These are phyloP conservation scores for Macaranga tanarius DNA, from an alignment of 441 rosid species.

Conservation along the genomic window DNA sequence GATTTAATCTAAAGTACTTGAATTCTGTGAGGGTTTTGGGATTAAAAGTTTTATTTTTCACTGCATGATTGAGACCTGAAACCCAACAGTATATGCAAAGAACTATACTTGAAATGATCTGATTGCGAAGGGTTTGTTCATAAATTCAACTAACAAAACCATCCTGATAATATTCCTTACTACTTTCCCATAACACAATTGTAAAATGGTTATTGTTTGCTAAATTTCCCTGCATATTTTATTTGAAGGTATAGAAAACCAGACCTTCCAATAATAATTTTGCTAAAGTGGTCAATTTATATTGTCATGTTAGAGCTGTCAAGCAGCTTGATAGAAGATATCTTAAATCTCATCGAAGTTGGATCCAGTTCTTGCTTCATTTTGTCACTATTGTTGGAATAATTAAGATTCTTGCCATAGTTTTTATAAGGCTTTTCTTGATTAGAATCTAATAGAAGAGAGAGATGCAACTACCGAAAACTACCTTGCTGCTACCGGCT, in stretches of 20 bases:
- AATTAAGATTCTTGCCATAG: constrained; percentile 22
- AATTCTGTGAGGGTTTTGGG: too few relatives aligned
- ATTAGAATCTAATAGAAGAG: too few relatives aligned
- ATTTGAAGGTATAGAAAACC: constrained; percentile 29
- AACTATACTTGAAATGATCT: not conserved
- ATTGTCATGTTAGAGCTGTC: not conserved
- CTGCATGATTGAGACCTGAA: too few relatives aligned
- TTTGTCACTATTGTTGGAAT: constrained; percentile 20
- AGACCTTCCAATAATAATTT: too few relatives aligned
- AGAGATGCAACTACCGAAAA: not conserved
- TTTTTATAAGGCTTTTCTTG: constrained; percentile 18
- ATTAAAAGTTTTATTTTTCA: too few relatives aligned
- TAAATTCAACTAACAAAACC: not conserved
- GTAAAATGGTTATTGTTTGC: constrained; percentile 23
- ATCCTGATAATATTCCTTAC: not conserved
- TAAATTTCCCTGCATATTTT: constrained; percentile 23
- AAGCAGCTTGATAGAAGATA: constrained; percentile 19
- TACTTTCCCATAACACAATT: constrained; percentile 24
- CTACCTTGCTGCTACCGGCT: constrained; percentile 14
- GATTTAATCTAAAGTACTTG: too few relatives aligned
- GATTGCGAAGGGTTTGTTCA: constrained; percentile 23
- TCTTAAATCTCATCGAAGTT: not conserved
- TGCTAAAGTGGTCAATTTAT: not conserved
- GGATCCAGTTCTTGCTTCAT: constrained; percentile 14
- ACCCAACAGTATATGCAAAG: too few relatives aligned